These are phyloP conservation scores for Curvularia verruculosa DNA, from an alignment of 2,329 filamentous ascomycete species.

Conservation along the genomic window DNA sequence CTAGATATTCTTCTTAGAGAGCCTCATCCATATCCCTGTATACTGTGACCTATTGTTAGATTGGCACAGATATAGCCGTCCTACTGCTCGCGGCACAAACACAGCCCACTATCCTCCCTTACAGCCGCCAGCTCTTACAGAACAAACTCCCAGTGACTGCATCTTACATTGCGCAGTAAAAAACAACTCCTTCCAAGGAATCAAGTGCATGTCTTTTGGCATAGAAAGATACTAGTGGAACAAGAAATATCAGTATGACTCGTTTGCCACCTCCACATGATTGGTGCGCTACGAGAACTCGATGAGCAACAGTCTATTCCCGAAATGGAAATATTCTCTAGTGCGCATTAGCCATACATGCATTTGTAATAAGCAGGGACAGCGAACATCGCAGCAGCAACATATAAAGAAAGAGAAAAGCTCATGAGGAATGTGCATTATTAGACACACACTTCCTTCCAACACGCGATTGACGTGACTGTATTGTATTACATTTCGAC, in stretches of 20 bases:
- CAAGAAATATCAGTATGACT: neutral
- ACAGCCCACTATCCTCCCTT: too few species aligned
- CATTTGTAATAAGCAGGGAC: constrained; percentile 11
- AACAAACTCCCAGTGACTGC: neutral
- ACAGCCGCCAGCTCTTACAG: neutral
- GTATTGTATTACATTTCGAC: neutral
- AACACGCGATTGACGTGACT: neutral
- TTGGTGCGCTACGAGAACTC: neutral
- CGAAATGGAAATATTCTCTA: constrained; percentile 14
- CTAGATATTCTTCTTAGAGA: neutral
- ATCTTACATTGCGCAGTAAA: neutral
- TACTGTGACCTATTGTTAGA: neutral
- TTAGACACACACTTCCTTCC: neutral
- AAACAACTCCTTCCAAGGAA: too few species aligned
- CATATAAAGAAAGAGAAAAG: neutral
- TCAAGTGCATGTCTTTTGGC: too few species aligned
- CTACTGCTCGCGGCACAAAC: too few species aligned
- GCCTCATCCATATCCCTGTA: neutral
- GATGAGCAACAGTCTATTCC: neutral
- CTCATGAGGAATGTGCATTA: neutral
- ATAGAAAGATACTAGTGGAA: neutral
- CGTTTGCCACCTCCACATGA: neutral
- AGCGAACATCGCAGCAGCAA: neutral
- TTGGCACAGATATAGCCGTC: too few species aligned
- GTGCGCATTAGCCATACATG: neutral